These are phyloP conservation scores for Aspergillus felis DNA, from an alignment of 2,329 filamentous ascomycete genomes.

Conservation along the genomic window DNA sequence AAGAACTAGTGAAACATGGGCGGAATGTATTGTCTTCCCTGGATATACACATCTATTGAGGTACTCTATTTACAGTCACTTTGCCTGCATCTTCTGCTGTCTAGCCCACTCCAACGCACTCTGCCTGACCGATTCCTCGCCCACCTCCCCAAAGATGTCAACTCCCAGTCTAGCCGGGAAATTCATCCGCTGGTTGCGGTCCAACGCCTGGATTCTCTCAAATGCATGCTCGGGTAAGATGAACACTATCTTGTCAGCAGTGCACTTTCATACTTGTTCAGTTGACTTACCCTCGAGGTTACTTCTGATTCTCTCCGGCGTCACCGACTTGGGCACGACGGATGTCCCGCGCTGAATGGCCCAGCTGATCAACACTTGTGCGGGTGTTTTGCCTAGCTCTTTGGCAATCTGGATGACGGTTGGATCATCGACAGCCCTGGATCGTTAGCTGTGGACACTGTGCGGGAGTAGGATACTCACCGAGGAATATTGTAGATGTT, in stretches of 20 bases:
- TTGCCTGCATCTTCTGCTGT: slow-evolving; percentile 3
- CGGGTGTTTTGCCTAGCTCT: slow-evolving; percentile 7
- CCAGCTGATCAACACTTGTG: slow-evolving; percentile 13
- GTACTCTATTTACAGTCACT: not conserved
- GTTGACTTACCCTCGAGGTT: slow-evolving; percentile 7
- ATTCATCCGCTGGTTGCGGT: slow-evolving; percentile 13
- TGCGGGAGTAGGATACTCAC: not conserved
- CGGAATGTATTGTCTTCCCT: no score
- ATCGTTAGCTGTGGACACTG: not conserved
- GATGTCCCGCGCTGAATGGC: slow-evolving; percentile 14
- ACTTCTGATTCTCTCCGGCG: slow-evolving; percentile 10
- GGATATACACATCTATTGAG: not conserved
- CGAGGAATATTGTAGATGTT: slow-evolving; percentile 16
- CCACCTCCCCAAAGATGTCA: slow-evolving; percentile 14
- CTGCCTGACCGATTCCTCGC: slow-evolving; percentile 9
- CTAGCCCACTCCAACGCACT: slow-evolving; percentile 13
- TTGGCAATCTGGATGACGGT: slow-evolving; percentile 10
- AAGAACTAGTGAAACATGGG: no score
- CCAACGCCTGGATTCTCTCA: slow-evolving; percentile 9
- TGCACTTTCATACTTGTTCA: not conserved
- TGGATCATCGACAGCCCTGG: slow-evolving; percentile 11
- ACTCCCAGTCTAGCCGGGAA: slow-evolving; percentile 13
- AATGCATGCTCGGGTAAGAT: slow-evolving; percentile 11
- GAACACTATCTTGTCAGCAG: slow-evolving; percentile 5
- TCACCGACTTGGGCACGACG: slow-evolving; percentile 14